phyloP scores from a whole-genome alignment of 2,329 filamentous ascomycete species.

The Cordyceps cateniannulata region DNA sequence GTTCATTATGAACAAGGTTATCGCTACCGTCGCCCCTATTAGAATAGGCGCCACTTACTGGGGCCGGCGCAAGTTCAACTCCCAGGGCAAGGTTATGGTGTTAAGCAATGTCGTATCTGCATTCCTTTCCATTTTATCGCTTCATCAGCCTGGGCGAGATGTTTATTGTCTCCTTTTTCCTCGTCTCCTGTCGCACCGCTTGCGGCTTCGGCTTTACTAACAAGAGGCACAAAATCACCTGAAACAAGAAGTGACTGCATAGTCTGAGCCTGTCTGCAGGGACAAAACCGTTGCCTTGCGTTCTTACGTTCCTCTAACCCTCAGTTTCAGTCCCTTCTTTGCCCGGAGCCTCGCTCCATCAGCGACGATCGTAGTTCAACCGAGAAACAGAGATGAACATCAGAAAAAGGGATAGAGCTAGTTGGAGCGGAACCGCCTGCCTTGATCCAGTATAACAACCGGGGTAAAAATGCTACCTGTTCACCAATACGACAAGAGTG shows the following conservation, averaged over 20 bases:
- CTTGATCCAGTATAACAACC: neutral
- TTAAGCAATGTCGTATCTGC: neutral
- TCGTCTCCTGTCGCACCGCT: no score
- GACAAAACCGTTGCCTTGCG: no score
- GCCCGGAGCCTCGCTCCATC: neutral
- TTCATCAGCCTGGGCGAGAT: neutral
- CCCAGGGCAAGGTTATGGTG: neutral
- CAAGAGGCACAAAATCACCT: neutral
- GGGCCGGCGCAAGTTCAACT: neutral
- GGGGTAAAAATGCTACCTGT: neutral
- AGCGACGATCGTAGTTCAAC: neutral
- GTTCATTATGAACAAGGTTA: neutral
- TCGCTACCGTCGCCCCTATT: neutral
- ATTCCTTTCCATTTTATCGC: neutral
- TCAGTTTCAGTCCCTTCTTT: neutral
- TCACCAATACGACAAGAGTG: neutral
- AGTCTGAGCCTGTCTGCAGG: no score
- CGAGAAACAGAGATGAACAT: neutral
- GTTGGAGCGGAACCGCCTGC: neutral
- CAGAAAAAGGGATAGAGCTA: neutral
- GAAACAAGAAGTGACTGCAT: neutral
- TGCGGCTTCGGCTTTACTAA: neutral
- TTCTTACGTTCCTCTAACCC: neutral
- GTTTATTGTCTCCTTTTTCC: neutral
- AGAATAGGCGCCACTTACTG: constrained; percentile 3